Conservation (phyloP, 176 grass and related monocot genomes). For the Triticum timopheevii region DNA sequence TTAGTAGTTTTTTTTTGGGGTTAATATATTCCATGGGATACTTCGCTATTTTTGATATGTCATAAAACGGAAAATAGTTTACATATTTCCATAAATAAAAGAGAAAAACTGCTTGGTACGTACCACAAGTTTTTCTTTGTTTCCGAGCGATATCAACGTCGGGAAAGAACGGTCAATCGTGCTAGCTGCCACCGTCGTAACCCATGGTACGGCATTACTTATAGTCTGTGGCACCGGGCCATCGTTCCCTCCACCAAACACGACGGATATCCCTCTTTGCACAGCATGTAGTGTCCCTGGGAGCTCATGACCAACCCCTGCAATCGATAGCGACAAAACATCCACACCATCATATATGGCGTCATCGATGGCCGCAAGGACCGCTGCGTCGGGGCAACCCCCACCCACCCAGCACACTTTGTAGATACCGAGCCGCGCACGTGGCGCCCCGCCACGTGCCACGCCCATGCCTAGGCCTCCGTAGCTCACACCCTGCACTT, state of each 20-base stretch:
- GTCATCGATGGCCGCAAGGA: conserved; percentile 47
- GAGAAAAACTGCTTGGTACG: too few relatives aligned
- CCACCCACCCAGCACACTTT: conserved; percentile 29
- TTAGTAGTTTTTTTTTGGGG: too few relatives aligned
- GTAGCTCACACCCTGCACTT: conserved; percentile 28
- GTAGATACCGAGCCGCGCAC: conserved; percentile 47
- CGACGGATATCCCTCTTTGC: conserved; percentile 40
- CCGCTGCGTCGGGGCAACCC: not conserved
- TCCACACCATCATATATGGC: conserved; percentile 71
- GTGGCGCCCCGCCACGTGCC: conserved; percentile 51
- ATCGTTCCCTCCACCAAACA: conserved; percentile 23
- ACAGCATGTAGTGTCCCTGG: conserved; percentile 53
- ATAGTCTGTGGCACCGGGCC: conserved; percentile 34
- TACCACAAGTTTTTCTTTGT: conserved; percentile 50
- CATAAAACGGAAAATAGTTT: too few relatives aligned
- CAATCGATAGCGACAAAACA: conserved; percentile 56
- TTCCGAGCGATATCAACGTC: conserved; percentile 37
- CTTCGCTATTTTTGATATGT: too few relatives aligned
- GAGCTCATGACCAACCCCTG: not conserved
- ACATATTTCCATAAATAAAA: too few relatives aligned
- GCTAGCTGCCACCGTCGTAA: conserved; percentile 45
- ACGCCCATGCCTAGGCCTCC: conserved; percentile 23
- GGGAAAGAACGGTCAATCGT: conserved; percentile 63
- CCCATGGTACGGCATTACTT: conserved; percentile 38
- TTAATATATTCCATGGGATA: too few relatives aligned